These are phyloP conservation scores for Mortierella sp. DNA, from an alignment of 371 early-diverging fungal species.

Conservation along the genomic window DNA sequence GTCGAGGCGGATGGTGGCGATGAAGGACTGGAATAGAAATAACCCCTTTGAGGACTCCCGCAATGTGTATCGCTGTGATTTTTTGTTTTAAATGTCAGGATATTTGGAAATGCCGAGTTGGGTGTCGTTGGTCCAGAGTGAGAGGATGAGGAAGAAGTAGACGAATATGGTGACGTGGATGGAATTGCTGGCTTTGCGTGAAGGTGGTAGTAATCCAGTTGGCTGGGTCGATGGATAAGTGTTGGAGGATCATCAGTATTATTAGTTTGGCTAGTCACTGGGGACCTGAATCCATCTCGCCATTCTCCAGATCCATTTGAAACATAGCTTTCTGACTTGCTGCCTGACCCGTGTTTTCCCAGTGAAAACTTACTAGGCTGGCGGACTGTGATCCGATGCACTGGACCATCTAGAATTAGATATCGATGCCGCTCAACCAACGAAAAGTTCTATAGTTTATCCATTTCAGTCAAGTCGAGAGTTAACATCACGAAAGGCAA, in stretches of 20 bases:
- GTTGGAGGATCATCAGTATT: conserved; percentile 18
- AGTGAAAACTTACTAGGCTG: conserved; percentile 31
- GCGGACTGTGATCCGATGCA: conserved; percentile 34
- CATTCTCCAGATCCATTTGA: conserved; percentile 23
- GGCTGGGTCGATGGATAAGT: conserved; percentile 35
- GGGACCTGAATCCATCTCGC: conserved; percentile 34
- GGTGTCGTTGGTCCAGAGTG: conserved; percentile 22
- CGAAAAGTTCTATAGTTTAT: conserved; percentile 34
- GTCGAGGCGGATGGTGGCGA: conserved; percentile 40
- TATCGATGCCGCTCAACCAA: conserved; percentile 52
- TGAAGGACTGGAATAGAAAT: conserved; percentile 14
- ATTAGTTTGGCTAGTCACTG: neutral
- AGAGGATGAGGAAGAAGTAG: conserved; percentile 24
- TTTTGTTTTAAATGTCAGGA: conserved; percentile 12
- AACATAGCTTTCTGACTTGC: conserved; percentile 28
- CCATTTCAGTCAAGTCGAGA: neutral
- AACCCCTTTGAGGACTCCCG: conserved; percentile 6
- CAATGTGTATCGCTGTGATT: conserved; percentile 12
- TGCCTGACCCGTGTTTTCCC: conserved; percentile 11
- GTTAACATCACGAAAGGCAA: neutral
- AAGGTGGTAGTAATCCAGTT: conserved; percentile 41
- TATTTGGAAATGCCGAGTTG: conserved; percentile 17
- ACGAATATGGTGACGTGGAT: conserved; percentile 20
- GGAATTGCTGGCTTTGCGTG: conserved; percentile 46
- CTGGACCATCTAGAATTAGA: conserved; percentile 51